A percentile compares a stretch with the other conserved stretches of the same genome.
Conservation (phyloP, 352 stramenopile genomes). For the Phytophthora syringae region DNA sequence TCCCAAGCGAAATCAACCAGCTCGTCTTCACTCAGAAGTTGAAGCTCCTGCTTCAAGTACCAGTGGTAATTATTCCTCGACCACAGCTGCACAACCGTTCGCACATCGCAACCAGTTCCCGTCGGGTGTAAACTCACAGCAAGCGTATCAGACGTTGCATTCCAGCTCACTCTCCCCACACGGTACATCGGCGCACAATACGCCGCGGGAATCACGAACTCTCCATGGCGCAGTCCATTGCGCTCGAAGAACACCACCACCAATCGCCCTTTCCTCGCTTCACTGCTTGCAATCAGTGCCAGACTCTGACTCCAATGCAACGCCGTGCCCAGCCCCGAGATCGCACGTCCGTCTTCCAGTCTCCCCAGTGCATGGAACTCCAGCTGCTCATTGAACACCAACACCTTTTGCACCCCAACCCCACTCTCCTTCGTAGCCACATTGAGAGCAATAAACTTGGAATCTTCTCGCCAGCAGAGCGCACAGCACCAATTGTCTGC, state of each 20-base stretch:
- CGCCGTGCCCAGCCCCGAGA: conserved; percentile 44
- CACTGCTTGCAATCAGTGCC: conserved; percentile 69
- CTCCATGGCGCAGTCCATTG: conserved; percentile 82
- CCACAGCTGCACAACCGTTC: conserved; percentile 69
- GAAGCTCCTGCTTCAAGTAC: conserved; percentile 81
- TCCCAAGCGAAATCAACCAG: conserved; percentile 64
- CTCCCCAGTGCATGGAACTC: conserved; percentile 68
- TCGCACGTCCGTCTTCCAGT: conserved; percentile 72
- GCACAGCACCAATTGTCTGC: conserved; percentile 12
- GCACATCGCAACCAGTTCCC: not conserved
- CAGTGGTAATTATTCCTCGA: conserved; percentile 86
- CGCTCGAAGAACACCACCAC: conserved; percentile 86
- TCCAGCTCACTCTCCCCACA: conserved; percentile 61
- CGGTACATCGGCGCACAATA: conserved; percentile 36
- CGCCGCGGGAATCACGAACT: conserved; percentile 64
- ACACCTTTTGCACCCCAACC: conserved; percentile 41
- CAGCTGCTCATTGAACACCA: conserved; percentile 67
- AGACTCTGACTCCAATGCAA: conserved; percentile 83
- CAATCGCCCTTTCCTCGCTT: conserved; percentile 60
- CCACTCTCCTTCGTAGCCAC: conserved; percentile 32
- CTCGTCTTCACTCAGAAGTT: conserved; percentile 21
- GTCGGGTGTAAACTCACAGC: conserved; percentile 50
- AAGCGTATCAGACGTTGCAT: conserved; percentile 71
- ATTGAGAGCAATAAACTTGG: conserved; percentile 71
- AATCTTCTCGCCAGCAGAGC: conserved; percentile 79